Evolutionary conservation across 2,329 filamentous ascomycete species (phyloP).

Genomic region (Botrytis medusae): DNA sequence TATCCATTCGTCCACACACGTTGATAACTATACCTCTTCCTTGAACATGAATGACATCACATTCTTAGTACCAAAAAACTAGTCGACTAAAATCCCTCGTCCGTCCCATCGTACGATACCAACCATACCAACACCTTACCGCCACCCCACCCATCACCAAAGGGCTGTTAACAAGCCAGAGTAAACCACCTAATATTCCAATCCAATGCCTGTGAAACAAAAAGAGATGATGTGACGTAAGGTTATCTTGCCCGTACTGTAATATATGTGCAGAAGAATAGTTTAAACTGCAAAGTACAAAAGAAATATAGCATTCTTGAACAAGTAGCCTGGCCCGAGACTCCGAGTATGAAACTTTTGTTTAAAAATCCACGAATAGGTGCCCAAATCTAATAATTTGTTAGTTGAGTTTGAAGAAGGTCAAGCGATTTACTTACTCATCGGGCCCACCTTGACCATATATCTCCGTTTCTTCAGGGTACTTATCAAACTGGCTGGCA

Average conservation of each 20-base stretch:
- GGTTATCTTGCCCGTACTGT: conserved; percentile 17
- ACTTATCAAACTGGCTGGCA: conserved; percentile 96
- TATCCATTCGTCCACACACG: not conserved
- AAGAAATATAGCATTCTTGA: conserved; percentile 14
- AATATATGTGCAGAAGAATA: conserved; percentile 32
- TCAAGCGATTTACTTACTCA: conserved; percentile 64
- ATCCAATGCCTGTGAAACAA: conserved; percentile 22
- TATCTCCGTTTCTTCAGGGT: conserved; percentile 92
- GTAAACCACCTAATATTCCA: conserved; percentile 17
- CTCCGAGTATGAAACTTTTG: conserved; percentile 12
- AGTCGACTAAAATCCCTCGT: not conserved
- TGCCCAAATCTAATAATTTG: conserved; percentile 26
- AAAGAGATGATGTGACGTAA: conserved; percentile 23
- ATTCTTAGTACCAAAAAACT: not conserved
- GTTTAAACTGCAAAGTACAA: conserved; percentile 22
- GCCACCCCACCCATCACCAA: not conserved
- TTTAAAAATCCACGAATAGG: conserved; percentile 31
- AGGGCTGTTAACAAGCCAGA: conserved; percentile 8
- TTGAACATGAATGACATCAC: not conserved
- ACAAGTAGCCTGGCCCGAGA: not conserved
- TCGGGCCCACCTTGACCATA: conserved; percentile 80
- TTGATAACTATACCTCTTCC: not conserved
- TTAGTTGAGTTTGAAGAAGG: conserved; percentile 35
- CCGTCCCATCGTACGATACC: not conserved
- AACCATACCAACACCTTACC: conserved; percentile 19